phyloP scores from a whole-genome alignment of 2,329 filamentous ascomycete species.

The Colletotrichum lindemuthianum region DNA sequence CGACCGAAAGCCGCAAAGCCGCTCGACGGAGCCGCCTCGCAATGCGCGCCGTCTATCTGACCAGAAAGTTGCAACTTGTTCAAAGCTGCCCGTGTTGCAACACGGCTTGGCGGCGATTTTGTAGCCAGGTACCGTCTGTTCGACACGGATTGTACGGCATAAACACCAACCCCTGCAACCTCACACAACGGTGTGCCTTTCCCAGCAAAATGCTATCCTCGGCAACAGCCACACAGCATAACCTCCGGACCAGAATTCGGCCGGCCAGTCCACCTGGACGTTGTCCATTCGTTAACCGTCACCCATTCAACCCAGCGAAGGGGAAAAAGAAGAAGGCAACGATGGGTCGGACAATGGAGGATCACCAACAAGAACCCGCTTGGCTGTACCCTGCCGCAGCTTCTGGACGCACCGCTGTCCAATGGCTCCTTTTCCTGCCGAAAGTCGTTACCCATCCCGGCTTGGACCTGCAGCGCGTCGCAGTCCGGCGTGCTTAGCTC shows the following conservation, averaged over 20 bases:
- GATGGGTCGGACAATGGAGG: conserved; percentile 11
- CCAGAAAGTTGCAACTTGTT: no score
- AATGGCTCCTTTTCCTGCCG: conserved; percentile 22
- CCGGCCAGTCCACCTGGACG: neutral
- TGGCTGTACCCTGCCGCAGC: conserved; percentile 17
- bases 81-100: no score
- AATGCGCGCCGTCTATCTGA: no score
- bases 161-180: conserved; percentile 9
- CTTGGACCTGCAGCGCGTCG: conserved; percentile 31
- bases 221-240: conserved; percentile 13
- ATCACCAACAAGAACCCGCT: conserved; percentile 25
- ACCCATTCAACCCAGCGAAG: conserved; percentile 7
- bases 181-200: neutral
- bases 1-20: no score
- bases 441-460: conserved; percentile 28
- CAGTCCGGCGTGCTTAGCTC: conserved; percentile 26
- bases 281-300: neutral
- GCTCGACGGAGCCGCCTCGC: no score
- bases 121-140: no score
- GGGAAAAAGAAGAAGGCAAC: neutral
- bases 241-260: conserved; percentile 1
- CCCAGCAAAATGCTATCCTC: conserved; percentile 8
- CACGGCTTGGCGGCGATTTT: no score
- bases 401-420: conserved; percentile 22
- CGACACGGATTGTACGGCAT: conserved; percentile 7